A percentile compares a stretch with the other conserved stretches of the same genome.
phyloP scores from a whole-genome alignment of 1,284 basidiomycete species.

The Rhodotorula sp. region DNA sequence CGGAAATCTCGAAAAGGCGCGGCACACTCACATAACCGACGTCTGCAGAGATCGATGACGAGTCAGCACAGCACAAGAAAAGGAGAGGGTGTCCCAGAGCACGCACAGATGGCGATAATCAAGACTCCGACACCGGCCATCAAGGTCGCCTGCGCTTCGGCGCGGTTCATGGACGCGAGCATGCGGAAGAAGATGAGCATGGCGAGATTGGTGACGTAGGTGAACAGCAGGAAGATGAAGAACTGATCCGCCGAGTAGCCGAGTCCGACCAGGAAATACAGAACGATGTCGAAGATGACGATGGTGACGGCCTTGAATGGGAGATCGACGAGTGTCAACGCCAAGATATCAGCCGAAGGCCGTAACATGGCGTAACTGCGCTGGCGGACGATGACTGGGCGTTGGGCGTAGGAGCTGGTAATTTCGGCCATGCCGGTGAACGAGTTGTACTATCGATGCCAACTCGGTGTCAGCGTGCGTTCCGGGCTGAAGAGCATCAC shows the following conservation, averaged over 20 bases:
- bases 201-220: constrained; percentile 50
- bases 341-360: constrained; percentile 52
- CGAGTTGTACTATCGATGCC: constrained; percentile 46
- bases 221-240: constrained; percentile 51
- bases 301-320: constrained; percentile 51
- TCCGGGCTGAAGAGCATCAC: too few species aligned
- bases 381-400: constrained; percentile 49
- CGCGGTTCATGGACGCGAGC: constrained; percentile 51
- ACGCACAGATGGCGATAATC: constrained; percentile 51
- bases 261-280: constrained; percentile 54
- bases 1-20: background rate
- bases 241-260: constrained; percentile 48
- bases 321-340: constrained; percentile 54
- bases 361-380: constrained; percentile 53
- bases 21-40: background rate
- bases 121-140: constrained; percentile 48
- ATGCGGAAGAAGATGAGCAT: constrained; percentile 55
- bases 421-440: constrained; percentile 60
- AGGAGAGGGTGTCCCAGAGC: background rate
- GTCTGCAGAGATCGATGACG: background rate
- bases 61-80: background rate
- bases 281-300: constrained; percentile 42
- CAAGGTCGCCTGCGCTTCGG: constrained; percentile 41
- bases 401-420: constrained; percentile 55
- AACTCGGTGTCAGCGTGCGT: background rate